These are phyloP conservation scores for Pythium insidiosum DNA, from an alignment of 352 stramenopile species.

Conservation along the genomic window DNA sequence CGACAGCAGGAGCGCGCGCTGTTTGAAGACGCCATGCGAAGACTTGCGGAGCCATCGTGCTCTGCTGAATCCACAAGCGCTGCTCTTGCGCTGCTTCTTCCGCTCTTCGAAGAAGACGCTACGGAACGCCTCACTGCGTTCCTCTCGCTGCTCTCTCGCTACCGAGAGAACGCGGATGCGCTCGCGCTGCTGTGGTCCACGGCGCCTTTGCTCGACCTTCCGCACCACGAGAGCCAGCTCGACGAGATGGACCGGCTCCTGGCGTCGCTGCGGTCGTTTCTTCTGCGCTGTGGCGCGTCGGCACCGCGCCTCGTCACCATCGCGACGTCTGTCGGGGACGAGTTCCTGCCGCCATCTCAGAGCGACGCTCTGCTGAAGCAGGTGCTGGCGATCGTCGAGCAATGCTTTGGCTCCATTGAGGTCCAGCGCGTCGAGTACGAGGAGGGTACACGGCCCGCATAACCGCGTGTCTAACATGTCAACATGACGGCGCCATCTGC, in stretches of 20 bases:
- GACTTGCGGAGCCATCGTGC: slow-evolving; percentile 16
- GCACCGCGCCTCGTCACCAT: slow-evolving; percentile 76
- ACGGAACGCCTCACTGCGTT: not conserved
- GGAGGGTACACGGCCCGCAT: too few species aligned
- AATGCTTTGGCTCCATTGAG: slow-evolving; percentile 20
- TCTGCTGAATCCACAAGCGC: not conserved
- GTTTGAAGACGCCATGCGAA: slow-evolving; percentile 30
- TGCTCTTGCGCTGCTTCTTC: not conserved
- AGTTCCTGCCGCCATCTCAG: slow-evolving; percentile 64
- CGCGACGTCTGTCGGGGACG: slow-evolving; percentile 66
- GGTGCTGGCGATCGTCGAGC: slow-evolving; percentile 40
- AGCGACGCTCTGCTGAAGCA: slow-evolving; percentile 30
- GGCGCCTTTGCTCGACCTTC: slow-evolving; percentile 55
- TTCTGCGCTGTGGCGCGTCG: slow-evolving; percentile 13
- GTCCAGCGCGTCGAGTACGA: slow-evolving; percentile 56
- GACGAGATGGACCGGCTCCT: slow-evolving; percentile 46
- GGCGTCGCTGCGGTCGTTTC: slow-evolving; percentile 22
- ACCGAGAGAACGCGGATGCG: slow-evolving; percentile 10
- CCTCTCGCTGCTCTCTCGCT: not conserved
- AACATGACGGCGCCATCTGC: too few species aligned
- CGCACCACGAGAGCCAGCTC: slow-evolving; percentile 48
- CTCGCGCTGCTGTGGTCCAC: slow-evolving; percentile 33
- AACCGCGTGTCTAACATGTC: too few species aligned
- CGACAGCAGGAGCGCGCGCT: slow-evolving; percentile 17
- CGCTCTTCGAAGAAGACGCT: slow-evolving; percentile 22